Evolutionary conservation across 164 flowering plant genomes (phyloP).

Genomic region (Vitis amurensis): DNA sequence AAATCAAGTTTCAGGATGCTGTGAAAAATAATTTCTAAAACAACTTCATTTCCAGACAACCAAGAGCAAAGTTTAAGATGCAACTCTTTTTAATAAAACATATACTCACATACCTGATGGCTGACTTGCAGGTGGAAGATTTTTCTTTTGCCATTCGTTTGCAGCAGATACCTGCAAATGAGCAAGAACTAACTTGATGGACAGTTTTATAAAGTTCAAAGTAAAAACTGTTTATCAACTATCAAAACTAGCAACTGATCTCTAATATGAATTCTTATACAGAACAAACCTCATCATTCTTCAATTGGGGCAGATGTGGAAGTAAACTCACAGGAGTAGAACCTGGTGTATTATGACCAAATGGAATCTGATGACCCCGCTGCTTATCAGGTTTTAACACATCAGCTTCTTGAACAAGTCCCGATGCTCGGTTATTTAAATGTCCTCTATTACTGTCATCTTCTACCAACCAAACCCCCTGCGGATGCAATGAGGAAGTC

Average conservation of each 20-base stretch:
- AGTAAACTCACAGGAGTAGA: conserved; percentile 18
- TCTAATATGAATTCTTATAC: neutral
- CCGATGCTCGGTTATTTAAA: conserved; percentile 29
- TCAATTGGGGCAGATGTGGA: conserved; percentile 33
- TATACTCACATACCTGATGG: conserved; percentile 36
- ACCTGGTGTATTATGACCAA: conserved; percentile 24
- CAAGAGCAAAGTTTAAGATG: neutral
- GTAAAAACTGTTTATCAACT: neutral
- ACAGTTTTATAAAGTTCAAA: neutral
- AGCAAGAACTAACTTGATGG: neutral
- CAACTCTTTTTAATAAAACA: neutral
- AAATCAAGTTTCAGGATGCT: neutral
- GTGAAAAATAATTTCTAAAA: neutral
- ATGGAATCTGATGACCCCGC: conserved; percentile 28
- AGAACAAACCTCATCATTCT: conserved; percentile 59
- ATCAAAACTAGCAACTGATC: conserved; percentile 4
- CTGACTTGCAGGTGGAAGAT: conserved; percentile 27
- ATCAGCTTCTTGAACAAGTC: conserved; percentile 33
- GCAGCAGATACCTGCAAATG: conserved; percentile 40
- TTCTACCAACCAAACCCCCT: conserved; percentile 64
- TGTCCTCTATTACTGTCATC: conserved; percentile 43
- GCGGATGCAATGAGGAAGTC: conserved; percentile 28
- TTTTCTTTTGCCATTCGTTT: conserved; percentile 37
- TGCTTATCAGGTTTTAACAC: conserved; percentile 35
- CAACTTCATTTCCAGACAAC: neutral